Evolutionary conservation across 495 filamentous ascomycete species (phyloP).

Genomic region (Antarctomyces pellizariae): DNA sequence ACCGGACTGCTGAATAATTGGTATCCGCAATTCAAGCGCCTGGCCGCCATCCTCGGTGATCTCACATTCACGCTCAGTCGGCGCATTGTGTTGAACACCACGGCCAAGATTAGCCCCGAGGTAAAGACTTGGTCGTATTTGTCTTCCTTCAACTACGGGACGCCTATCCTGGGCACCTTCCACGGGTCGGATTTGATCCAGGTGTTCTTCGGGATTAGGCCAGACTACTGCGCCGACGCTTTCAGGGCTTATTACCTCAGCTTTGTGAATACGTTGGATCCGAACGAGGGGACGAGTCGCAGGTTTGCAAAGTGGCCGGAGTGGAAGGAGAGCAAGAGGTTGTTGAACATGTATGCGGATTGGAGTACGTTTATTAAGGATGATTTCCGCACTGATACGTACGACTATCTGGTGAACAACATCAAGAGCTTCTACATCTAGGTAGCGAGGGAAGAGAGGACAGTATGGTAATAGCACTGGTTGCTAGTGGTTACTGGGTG

Average conservation of each 20-base stretch:
- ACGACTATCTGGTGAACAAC: constrained; percentile 25
- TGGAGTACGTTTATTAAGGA: constrained; percentile 24
- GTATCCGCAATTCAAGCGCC: constrained; percentile 54
- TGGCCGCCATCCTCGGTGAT: constrained; percentile 55
- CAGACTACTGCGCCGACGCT: constrained; percentile 33
- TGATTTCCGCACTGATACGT: constrained; percentile 29
- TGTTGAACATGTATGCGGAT: constrained; percentile 33
- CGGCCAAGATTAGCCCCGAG: constrained; percentile 20
- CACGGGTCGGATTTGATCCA: constrained; percentile 45
- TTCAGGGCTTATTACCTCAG: constrained; percentile 39
- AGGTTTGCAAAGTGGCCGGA: constrained; percentile 32
- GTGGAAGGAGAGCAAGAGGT: constrained; percentile 25
- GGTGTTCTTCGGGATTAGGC: constrained; percentile 35
- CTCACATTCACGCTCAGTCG: constrained; percentile 40
- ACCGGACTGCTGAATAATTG: constrained; percentile 35
- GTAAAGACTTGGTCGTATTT: constrained; percentile 52
- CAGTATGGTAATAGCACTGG: no score
- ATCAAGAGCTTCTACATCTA: constrained; percentile 25
- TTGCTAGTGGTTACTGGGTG: no score
- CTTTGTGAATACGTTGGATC: constrained; percentile 41
- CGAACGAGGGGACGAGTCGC: constrained; percentile 24
- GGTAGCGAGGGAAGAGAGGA: constrained; percentile 4
- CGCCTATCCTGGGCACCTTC: constrained; percentile 47
- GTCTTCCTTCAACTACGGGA: constrained; percentile 39
- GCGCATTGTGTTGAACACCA: constrained; percentile 26